Evolutionary conservation across 176 grass and related monocot species (phyloP), one percentile per base, ranked within the genome.

Genomic region (Melocanna baccifera): DNA sequence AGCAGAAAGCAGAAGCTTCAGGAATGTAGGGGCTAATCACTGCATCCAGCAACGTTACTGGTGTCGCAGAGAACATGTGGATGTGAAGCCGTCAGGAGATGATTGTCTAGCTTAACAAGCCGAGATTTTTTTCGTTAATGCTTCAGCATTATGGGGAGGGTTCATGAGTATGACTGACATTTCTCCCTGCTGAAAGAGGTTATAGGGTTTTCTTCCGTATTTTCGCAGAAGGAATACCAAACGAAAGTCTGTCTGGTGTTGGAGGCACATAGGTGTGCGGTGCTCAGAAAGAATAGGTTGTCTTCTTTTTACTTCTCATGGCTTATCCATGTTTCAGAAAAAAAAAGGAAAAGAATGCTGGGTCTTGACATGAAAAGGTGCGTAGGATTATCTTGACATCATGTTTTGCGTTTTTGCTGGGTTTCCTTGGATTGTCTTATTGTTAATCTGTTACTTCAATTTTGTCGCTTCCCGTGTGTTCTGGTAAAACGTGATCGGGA

Each of bases 1-100:
- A 91, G 62, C 89, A 91, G 85, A 91, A 91, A 91, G 62, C 89
- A 91, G 85, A 91, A 91, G 85, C 75, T 91, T 87, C 66, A 84
- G 81, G 85, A 80, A 51, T 91, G 89, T 55, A 87, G 69, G 85
- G 89, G 85, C 81, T 91, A 68, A 90, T 87, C n/a, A 12, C 14
- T 25, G 63, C 23, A 37, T 29, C 42, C 66, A 63, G 13, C 73
- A 83, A 83, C 43, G 13, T 51, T 66, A 83, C 74, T 37, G 42
- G 83, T 52, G 69, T 57, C 36, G 42, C 62, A 46, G 34, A 61
- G 59, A 80, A 63, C 74, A 34, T 80, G 41, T 61, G 61, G 62
- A 66, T 22, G 43, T 64, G 52, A 69, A 78, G 73, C 56, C 3
- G 34, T 63, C 85, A 80, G 37, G 63, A 58, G 66, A 62, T 80